Conservation (phyloP, 305 asterid genomes). For the Striga hermonthica region DNA sequence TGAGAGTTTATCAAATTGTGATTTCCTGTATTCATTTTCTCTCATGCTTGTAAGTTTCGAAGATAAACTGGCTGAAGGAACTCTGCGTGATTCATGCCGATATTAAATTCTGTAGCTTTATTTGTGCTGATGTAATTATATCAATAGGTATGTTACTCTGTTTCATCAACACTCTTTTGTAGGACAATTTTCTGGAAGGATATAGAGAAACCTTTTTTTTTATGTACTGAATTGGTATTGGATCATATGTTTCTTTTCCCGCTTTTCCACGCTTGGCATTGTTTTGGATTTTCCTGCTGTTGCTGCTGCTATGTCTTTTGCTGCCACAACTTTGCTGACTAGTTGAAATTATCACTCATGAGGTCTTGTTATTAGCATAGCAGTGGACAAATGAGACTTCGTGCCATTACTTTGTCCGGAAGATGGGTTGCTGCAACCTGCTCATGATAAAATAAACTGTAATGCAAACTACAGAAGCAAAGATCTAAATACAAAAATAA, state of each 20-base stretch:
- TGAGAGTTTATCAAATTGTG: too few species aligned
- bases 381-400: conserved; percentile 89
- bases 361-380: conserved; percentile 63
- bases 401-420: conserved; percentile 85
- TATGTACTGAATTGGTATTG: conserved; percentile 14
- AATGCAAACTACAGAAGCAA: too few species aligned
- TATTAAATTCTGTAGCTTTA: too few species aligned
- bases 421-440: conserved; percentile 73
- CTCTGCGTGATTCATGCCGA: background rate
- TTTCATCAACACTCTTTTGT: background rate
- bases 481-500: background rate
- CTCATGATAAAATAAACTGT: too few species aligned
- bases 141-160: too few species aligned
- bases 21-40: too few species aligned
- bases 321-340: conserved; percentile 18
- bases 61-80: too few species aligned
- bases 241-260: conserved; percentile 12
- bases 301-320: background rate
- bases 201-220: conserved; percentile 23
- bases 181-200: conserved; percentile 5
- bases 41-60: too few species aligned
- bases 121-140: too few species aligned
- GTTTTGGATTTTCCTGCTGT: conserved; percentile 1
- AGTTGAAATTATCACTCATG: conserved; percentile 16
- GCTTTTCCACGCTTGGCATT: conserved; percentile 12